Evolutionary conservation across 2,329 filamentous ascomycete species (phyloP), one percentile per base, ranked within the genome.

Genomic region (Apiospora rasikravindrae): DNA sequence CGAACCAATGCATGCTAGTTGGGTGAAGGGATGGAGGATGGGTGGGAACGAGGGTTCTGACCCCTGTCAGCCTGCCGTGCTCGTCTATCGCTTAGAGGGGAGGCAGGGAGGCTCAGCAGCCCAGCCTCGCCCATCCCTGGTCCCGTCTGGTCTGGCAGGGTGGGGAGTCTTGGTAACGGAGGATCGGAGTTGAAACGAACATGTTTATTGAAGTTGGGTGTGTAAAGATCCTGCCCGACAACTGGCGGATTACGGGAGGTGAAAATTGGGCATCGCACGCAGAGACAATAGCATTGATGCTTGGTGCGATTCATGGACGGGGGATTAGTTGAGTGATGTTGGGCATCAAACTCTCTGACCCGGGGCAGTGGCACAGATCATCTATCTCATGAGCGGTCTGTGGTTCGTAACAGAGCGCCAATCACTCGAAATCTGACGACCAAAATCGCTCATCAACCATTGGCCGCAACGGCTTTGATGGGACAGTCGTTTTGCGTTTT

Each of bases 101-200:
- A 68, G 66, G 66, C 40, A 67, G 67, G 66, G 40, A 68, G 67
- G 67, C 67, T 69, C 67, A 69, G 44, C 67, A 69, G 67, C 67
- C 47, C 67, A 69, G 67, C 67, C 67, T 69, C 67, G n/a, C 24
- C 26, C 67, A 49, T 40, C 57, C n/a, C n/a, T n/a, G n/a, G n/a
- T n/a, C n/a, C n/a, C n/a, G n/a, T n/a, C 57, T 64, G 33, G 57
- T 37, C 53, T 37, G 57, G 37, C 33, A 40, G 33, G 19, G 33
- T n/a, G 33, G 57, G 22, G 19, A 40, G 33, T n/a, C 11, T 64
- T 40, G 19, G 29, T 16, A 37, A 29, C 19, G 7, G 11, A n/a
- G 19, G 57, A 64, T 14, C 33, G 1, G 26, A 11, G 19, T 61
- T 22, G 29, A 61, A 61, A 61, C 26, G 8, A 61, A 22, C 22